These are phyloP conservation scores for Cladosporium velox DNA, from an alignment of 2,329 filamentous ascomycete genomes.

Conservation along the genomic window DNA sequence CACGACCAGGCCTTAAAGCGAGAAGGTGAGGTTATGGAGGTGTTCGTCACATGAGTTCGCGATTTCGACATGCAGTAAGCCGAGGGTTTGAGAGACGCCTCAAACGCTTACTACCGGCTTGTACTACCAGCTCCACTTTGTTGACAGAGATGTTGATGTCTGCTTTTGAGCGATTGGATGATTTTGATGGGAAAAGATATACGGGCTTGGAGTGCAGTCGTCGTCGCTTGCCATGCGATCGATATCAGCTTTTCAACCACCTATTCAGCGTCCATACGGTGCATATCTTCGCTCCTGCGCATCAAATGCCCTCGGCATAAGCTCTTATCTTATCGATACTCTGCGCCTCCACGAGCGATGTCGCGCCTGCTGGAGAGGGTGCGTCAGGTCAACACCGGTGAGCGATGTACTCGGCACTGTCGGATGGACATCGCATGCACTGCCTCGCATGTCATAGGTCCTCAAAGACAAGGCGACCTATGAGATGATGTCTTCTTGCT, in stretches of 20 bases:
- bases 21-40: not conserved
- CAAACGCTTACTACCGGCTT: not conserved
- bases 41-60: not conserved
- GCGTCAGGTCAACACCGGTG: not conserved
- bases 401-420: not conserved
- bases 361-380: not conserved
- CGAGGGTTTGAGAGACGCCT: not conserved
- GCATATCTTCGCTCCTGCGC: not conserved
- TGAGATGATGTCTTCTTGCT: not conserved
- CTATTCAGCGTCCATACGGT: not conserved
- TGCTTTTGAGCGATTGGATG: not conserved
- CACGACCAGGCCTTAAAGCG: not conserved
- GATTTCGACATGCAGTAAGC: constrained; percentile 4
- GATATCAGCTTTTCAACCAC: not conserved
- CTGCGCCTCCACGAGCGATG: not conserved
- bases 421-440: not conserved
- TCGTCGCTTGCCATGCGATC: not conserved
- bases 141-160: not conserved
- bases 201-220: too few relatives aligned
- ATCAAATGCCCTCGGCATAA: not conserved
- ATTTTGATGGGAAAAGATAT: too few relatives aligned
- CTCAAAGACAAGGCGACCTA: not conserved
- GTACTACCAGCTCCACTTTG: not conserved
- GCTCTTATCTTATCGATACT: constrained; percentile 6
- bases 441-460: not conserved